Evolutionary conservation across 2,329 filamentous ascomycete species (phyloP).

Genomic region (Claviceps sp.): DNA sequence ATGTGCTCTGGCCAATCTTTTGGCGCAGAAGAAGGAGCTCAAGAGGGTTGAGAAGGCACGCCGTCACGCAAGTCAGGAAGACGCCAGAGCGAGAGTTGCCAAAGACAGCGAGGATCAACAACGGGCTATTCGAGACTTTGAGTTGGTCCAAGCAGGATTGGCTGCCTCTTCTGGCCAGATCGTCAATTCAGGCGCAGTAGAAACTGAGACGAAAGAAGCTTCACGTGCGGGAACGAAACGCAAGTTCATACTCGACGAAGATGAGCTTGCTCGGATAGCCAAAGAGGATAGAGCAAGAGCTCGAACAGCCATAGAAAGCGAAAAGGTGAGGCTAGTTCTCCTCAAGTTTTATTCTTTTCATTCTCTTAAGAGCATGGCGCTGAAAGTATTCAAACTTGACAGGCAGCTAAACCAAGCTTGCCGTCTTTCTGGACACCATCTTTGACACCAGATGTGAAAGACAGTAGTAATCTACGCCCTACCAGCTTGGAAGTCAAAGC

Average conservation of each 20-base stretch:
- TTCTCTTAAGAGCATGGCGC: background rate
- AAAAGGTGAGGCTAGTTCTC: slow-evolving; percentile 39
- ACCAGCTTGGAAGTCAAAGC: slow-evolving; percentile 50
- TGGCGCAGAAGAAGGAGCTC: slow-evolving; percentile 83
- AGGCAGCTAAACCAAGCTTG: slow-evolving; percentile 51
- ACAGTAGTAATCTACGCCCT: slow-evolving; percentile 34
- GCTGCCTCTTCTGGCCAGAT: slow-evolving; percentile 26
- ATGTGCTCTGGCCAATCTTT: slow-evolving; percentile 81
- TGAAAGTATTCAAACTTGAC: slow-evolving; percentile 23
- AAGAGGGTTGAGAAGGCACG: slow-evolving; percentile 60
- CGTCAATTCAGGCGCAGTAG: slow-evolving; percentile 15
- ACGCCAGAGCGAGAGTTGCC: slow-evolving; percentile 42
- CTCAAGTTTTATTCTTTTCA: too few relatives aligned
- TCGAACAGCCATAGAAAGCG: slow-evolving; percentile 55
- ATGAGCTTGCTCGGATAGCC: slow-evolving; percentile 59
- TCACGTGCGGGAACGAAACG: slow-evolving; percentile 38
- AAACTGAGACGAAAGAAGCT: background rate
- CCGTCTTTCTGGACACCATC: slow-evolving; percentile 92
- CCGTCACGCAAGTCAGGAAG: slow-evolving; percentile 47
- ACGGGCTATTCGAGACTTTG: slow-evolving; percentile 68
- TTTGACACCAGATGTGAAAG: slow-evolving; percentile 48
- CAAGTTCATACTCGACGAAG: slow-evolving; percentile 62
- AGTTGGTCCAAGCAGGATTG: slow-evolving; percentile 65
- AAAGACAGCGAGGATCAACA: slow-evolving; percentile 57
- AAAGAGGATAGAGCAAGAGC: slow-evolving; percentile 56